Evolutionary conservation across 73 alveolate genomes (phyloP).

Genomic region (Paramecium tetraurelia): DNA sequence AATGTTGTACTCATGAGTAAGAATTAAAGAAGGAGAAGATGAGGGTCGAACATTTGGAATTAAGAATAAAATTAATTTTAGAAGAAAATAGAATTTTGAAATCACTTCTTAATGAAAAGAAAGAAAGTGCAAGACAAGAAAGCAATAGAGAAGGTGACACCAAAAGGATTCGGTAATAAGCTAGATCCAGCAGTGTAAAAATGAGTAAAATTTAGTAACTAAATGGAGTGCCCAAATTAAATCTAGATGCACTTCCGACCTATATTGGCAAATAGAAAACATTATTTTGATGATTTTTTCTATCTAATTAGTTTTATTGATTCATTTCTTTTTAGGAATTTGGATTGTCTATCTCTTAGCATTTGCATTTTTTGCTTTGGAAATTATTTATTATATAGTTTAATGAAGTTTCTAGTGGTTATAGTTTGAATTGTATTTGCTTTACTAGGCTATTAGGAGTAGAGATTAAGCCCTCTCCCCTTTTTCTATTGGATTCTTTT

Average conservation of each 20-base stretch:
- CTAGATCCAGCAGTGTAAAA: conserved; percentile 9
- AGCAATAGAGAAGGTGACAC: conserved; percentile 25
- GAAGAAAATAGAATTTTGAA: conserved; percentile 38
- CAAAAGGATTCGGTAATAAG: background rate
- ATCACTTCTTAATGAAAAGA: conserved; percentile 8
- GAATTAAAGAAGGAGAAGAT: conserved; percentile 9
- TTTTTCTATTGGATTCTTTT: background rate
- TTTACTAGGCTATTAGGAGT: background rate
- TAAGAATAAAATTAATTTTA: conserved; percentile 21
- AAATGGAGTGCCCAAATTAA: conserved; percentile 21
- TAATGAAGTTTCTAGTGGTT: background rate
- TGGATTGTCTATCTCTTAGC: background rate
- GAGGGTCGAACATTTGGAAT: conserved; percentile 37
- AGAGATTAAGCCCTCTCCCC: background rate
- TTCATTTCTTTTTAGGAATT: background rate
- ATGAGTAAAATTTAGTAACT: background rate
- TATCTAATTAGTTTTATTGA: background rate
- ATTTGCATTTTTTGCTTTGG: background rate
- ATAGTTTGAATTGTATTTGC: background rate
- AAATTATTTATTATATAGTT: background rate
- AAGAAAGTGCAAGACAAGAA: background rate
- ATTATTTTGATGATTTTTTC: background rate
- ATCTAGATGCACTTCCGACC: background rate
- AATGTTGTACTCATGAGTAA: conserved; percentile 21
- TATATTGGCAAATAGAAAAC: background rate